phyloP scores from a whole-genome alignment of 305 asterid genomes.

The Fraxinus nigra region DNA sequence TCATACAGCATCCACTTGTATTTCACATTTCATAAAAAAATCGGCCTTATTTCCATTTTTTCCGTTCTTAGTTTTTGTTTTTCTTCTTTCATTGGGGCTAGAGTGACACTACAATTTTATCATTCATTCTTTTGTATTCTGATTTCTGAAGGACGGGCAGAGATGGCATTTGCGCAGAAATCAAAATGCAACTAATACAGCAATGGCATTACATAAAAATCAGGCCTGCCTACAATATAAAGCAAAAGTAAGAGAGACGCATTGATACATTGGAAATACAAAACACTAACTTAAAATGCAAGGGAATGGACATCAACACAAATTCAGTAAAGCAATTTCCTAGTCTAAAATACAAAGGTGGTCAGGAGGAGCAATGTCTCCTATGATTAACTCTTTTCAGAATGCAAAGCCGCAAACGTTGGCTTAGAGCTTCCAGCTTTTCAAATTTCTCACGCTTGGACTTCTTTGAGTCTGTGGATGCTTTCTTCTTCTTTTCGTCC shows the following conservation, averaged over 20 bases:
- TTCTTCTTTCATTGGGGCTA: neutral
- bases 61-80: neutral
- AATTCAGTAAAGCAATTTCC: constrained; percentile 23
- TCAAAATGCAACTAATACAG: neutral
- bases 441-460: constrained; percentile 80
- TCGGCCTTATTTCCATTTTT: too few relatives aligned
- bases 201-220: constrained; percentile 22
- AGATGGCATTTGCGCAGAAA: constrained; percentile 11
- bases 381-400: constrained; percentile 74
- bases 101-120: neutral
- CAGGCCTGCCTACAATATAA: constrained; percentile 15
- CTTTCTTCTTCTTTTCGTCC: constrained; percentile 43
- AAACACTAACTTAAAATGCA: neutral
- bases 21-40: too few relatives aligned
- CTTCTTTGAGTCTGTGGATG: constrained; percentile 45
- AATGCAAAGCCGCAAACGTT: constrained; percentile 83
- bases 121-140: neutral
- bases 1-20: neutral
- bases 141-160: neutral
- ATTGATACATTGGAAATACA: neutral
- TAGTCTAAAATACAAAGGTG: constrained; percentile 33
- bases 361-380: constrained; percentile 78
- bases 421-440: constrained; percentile 88
- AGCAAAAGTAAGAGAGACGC: neutral
- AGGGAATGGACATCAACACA: constrained; percentile 12